Percentiles rank a stretch among this genome's conserved stretches.
phyloP scores from a whole-genome alignment of 805 yeast species.

The Schizosaccharomyces octosporus region DNA sequence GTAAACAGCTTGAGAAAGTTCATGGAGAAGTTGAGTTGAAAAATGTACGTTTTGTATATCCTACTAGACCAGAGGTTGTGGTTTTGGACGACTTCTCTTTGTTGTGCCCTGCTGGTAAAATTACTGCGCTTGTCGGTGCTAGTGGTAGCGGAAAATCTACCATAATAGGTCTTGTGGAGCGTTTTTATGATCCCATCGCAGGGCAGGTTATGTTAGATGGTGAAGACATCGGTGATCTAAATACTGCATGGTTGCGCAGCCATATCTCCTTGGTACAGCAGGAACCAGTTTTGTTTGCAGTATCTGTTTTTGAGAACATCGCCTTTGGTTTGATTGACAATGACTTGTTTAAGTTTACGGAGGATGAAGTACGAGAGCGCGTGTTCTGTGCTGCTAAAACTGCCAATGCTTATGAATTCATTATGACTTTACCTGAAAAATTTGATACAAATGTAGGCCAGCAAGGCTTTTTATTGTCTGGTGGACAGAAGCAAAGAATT shows the following conservation, averaged over 20 bases:
- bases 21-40: slow-evolving; percentile 18
- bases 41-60: slow-evolving; percentile 12
- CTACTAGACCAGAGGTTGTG: slow-evolving; percentile 13
- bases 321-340: slow-evolving; percentile 37
- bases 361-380: slow-evolving; percentile 15
- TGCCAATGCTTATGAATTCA: slow-evolving; percentile 27
- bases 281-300: slow-evolving; percentile 36
- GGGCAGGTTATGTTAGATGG: slow-evolving; percentile 28
- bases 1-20: slow-evolving; percentile 7
- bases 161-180: slow-evolving; percentile 28
- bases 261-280: slow-evolving; percentile 39
- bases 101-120: slow-evolving; percentile 43
- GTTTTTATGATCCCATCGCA: slow-evolving; percentile 30
- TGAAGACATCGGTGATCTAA: slow-evolving; percentile 22
- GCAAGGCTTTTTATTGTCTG: slow-evolving; percentile 34
- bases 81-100: slow-evolving; percentile 11
- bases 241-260: slow-evolving; percentile 27
- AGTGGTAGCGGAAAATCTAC: slow-evolving; percentile 25
- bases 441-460: slow-evolving; percentile 27
- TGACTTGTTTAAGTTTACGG: slow-evolving; percentile 13
- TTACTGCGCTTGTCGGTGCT: slow-evolving; percentile 83
- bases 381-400: slow-evolving; percentile 22
- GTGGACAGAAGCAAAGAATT: slow-evolving; percentile 45
- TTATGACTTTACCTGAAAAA: slow-evolving; percentile 26
- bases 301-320: slow-evolving; percentile 54